Base-by-base conservation (phyloP, 2,329 filamentous ascomycete species). In the Grosmannia serpens region DNA sequence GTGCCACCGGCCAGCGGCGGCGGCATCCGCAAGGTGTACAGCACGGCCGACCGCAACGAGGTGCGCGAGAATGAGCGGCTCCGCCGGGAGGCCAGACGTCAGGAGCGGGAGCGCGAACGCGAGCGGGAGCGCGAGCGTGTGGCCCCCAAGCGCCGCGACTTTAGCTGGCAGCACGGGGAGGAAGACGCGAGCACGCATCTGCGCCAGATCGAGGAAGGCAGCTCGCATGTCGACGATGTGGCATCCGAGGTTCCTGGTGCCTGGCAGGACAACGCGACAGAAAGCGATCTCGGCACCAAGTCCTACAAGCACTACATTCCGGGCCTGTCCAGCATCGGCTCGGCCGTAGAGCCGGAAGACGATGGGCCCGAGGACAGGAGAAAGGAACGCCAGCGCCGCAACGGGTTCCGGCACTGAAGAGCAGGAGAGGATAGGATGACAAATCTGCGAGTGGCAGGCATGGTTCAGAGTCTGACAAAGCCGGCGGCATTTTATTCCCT, bases 11-110 rank as follows among this genome's bases (percentile, higher is more conserved):
- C 20, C 27, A 35, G 54, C 50, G 53, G 61, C 61, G 73, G 69
- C 52, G 78, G 79, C 55, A 84, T 84, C 65, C 75, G 81, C 63
- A 84, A 84, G 71, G 81, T 84, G 35, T 83, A 84, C 73, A 83
- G 80, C 46, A 78, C 77, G 1, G 78, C 80, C 11, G 80, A 83
- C 69, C 78, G 78, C 64, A 79, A 73, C 56, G 75, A 73, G 29
- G 68, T 70, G 55, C 75, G 78, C 46, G 81, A 83, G 68, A 67
- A 74, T 33, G 80, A 84, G 65, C 76, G 77, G 22, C 73, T 82
- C 62, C 77, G 80, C 41, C 74, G 77, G 53, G 83, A 85, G 70
- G 81, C 81, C 0, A 72, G 75, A 24, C 75, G 75, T 46, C 70
- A 82, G 15, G 46, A 49, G n/a, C 75, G 78, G 57, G 79, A 82